These are phyloP conservation scores for Cladosporium halotolerans DNA, from an alignment of 2,329 filamentous ascomycete genomes.

Conservation along the genomic window DNA sequence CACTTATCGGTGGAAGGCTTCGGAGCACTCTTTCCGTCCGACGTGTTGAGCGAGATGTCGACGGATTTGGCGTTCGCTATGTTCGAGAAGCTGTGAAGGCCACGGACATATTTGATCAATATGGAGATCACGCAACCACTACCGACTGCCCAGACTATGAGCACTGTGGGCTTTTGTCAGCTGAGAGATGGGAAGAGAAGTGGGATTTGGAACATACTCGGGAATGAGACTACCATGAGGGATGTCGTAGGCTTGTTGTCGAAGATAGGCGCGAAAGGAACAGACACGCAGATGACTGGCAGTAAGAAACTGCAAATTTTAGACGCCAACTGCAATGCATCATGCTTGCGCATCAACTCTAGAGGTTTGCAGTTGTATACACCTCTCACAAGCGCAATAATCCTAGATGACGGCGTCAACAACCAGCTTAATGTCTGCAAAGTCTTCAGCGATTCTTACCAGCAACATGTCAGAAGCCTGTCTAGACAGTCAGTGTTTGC, in stretches of 20 bases:
- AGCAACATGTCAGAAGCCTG: constrained; percentile 1
- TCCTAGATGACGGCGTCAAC: constrained; percentile 1
- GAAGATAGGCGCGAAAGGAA: constrained; percentile 13
- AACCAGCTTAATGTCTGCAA: too few species aligned
- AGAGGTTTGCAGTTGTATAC: constrained; percentile 14
- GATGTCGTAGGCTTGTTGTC: constrained; percentile 2
- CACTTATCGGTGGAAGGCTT: constrained; percentile 3
- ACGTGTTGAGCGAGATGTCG: not conserved
- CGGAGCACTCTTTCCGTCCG: not conserved
- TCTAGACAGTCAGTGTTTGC: not conserved
- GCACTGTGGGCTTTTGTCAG: constrained; percentile 10
- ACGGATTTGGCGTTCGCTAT: not conserved
- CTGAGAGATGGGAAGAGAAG: not conserved
- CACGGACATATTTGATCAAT: constrained; percentile 16
- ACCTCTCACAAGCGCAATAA: constrained; percentile 15
- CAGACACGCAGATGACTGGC: constrained; percentile 12
- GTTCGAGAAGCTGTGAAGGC: constrained; percentile 11
- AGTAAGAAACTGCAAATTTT: constrained; percentile 12
- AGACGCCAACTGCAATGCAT: constrained; percentile 2
- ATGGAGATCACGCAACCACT: constrained; percentile 16
- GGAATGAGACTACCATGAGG: constrained; percentile 12
- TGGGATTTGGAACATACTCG: constrained; percentile 4
- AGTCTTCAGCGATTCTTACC: not conserved
- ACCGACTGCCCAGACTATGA: constrained; percentile 15
- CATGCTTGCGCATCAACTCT: not conserved